These are phyloP conservation scores for Thalassiosira oceanica DNA, from an alignment of 352 stramenopile species.

Conservation along the genomic window DNA sequence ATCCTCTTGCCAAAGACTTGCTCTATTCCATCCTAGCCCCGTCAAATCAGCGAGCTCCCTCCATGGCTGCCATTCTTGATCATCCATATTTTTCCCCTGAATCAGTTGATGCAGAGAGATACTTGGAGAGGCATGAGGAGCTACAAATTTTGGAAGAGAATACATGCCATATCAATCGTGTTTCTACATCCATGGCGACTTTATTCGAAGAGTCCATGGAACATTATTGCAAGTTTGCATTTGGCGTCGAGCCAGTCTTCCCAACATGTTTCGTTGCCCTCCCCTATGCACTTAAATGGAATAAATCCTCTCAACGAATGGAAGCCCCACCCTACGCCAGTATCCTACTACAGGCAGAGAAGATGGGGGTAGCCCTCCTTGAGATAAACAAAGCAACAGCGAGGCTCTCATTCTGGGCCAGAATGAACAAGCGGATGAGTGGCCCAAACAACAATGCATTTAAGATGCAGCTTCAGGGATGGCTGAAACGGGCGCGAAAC, in stretches of 20 bases:
- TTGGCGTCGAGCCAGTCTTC: conserved; percentile 40
- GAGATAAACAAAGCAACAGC: conserved; percentile 54
- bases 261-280: conserved; percentile 45
- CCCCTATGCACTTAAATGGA: conserved; percentile 29
- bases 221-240: conserved; percentile 44
- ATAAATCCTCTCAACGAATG: conserved; percentile 16
- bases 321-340: conserved; percentile 11
- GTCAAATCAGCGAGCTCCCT: conserved; percentile 41
- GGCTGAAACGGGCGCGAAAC: conserved; percentile 25
- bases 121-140: conserved; percentile 44
- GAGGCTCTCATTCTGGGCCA: conserved; percentile 50
- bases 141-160: conserved; percentile 42
- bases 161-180: conserved; percentile 24
- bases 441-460: conserved; percentile 21
- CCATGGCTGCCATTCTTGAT: conserved; percentile 42
- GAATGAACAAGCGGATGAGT: conserved; percentile 43
- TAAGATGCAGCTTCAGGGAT: conserved; percentile 44
- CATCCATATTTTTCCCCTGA: conserved; percentile 68
- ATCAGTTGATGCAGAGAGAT: conserved; percentile 37
- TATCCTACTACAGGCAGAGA: conserved; percentile 19
- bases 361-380: conserved; percentile 37
- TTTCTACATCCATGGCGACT: conserved; percentile 4
- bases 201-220: conserved; percentile 48
- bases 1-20: conserved; percentile 70
- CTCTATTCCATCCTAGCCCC: conserved; percentile 54